Evolutionary conservation across 805 yeast species (phyloP), one percentile per base, ranked within the genome.

Genomic region (Sugiyamaella mastotermitis): DNA sequence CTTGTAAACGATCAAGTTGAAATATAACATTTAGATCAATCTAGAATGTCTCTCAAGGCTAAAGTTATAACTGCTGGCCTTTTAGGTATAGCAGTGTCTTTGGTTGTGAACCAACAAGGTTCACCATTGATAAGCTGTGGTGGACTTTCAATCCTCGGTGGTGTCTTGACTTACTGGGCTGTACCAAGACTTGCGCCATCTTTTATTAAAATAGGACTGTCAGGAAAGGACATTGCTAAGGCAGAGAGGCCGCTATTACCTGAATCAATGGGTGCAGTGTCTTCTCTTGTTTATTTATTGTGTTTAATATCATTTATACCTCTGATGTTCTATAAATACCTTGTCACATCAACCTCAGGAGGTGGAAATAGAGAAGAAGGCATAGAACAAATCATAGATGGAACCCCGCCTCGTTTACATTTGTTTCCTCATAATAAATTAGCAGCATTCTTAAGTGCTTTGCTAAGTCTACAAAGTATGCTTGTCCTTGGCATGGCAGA

Each of bases 231-330:
- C 57, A 51, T 87, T 54, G 79, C 87, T 31, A 92, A 92, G 57
- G 59, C 57, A n/a, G 76, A 75, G n/a, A 67, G 60, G 29, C 94
- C 94, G 0, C 66, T 78, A 2, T 70, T 86, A 7, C 92, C 98
- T 1, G 98, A 92, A 62, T 75, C 94, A 0, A 78, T 90, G 68
- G 98, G 98, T n/a, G 80, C 86, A 2, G 81, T 90, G 0, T 74
- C 86, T 4, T 92, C 95, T 0, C 69, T 83, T 3, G 78, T 87
- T 0, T 87, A 88, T 56, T 59, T 92, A 39, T 77, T 87, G 47
- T 59, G 83, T 29, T 80, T 92, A 84, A 74, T 86, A 52, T 70
- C 82, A 46, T 80, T 85, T 58, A 83, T 90, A 28, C 98, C 98
- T 22, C 84, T 86, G 55, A 64, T 87, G 56, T 90, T 90, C 56